Evolutionary conservation across 1,284 basidiomycete species (phyloP).

Genomic region (Cerioporus squamosus): DNA sequence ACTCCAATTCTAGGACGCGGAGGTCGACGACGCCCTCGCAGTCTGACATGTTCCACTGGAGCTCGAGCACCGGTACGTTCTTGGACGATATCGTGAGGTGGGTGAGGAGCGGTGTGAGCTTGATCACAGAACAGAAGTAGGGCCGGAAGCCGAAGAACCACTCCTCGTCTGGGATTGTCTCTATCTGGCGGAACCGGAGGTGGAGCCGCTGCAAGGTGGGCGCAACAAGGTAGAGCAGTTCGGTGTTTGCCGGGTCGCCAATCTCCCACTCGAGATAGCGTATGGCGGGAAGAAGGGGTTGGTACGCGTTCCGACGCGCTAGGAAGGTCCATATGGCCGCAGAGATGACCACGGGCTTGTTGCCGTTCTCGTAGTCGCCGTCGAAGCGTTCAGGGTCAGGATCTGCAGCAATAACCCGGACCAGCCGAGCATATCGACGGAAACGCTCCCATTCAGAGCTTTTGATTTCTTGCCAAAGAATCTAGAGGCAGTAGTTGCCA

Average conservation of each 20-base stretch:
- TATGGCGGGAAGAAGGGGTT: neutral
- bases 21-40: too few relatives aligned
- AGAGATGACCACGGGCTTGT: too few relatives aligned
- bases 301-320: neutral
- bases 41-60: too few relatives aligned
- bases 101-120: neutral
- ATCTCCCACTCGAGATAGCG: neutral
- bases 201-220: neutral
- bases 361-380: too few relatives aligned
- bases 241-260: neutral
- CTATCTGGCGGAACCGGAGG: neutral
- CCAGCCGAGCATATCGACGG: too few relatives aligned
- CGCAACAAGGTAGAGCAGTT: neutral
- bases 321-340: neutral
- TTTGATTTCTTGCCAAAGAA: too few relatives aligned
- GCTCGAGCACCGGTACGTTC: too few relatives aligned
- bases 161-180: neutral
- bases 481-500: too few relatives aligned
- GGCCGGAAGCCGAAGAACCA: neutral
- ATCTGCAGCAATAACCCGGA: too few relatives aligned
- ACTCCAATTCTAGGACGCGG: too few relatives aligned
- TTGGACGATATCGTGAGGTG: neutral
- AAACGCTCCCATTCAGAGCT: too few relatives aligned
- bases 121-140: neutral
- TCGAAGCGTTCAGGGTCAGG: too few relatives aligned